phyloP scores from a whole-genome alignment of 495 filamentous ascomycete genomes.

The Mytilinidion resinicola region DNA sequence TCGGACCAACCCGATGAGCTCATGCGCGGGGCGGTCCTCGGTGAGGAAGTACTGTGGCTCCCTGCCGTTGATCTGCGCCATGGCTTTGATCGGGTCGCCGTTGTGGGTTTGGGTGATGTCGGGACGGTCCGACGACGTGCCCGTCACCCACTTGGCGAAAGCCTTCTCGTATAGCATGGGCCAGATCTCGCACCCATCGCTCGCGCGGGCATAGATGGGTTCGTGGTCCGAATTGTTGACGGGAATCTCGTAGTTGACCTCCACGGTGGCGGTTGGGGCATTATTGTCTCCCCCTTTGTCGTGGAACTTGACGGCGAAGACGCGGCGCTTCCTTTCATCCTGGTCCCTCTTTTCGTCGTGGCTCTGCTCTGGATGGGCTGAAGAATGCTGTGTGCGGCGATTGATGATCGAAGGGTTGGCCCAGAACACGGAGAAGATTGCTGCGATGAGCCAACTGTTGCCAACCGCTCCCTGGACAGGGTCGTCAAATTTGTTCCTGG shows the following conservation, averaged over 20 bases:
- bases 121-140: slow-evolving; percentile 1
- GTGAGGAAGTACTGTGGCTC: neutral
- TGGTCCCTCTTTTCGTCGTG: neutral
- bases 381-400: neutral
- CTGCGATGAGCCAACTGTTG: neutral
- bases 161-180: slow-evolving; percentile 41
- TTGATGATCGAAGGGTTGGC: neutral
- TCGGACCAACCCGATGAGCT: neutral
- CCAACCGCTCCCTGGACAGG: neutral
- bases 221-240: slow-evolving; percentile 36
- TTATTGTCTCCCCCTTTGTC: slow-evolving; percentile 39
- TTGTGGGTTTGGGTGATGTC: slow-evolving; percentile 1
- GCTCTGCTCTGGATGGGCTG: neutral
- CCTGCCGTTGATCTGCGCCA: neutral
- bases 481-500: neutral
- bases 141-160: slow-evolving; percentile 36
- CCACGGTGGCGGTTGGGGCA: slow-evolving; percentile 32
- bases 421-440: neutral
- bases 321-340: neutral
- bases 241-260: slow-evolving; percentile 36
- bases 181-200: slow-evolving; percentile 35
- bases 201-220: slow-evolving; percentile 36
- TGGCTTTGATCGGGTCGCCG: neutral
- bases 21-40: neutral
- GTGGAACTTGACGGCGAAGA: slow-evolving; percentile 33